Conservation (phyloP, 305 asterid genomes). For the Solanum hybrid region DNA sequence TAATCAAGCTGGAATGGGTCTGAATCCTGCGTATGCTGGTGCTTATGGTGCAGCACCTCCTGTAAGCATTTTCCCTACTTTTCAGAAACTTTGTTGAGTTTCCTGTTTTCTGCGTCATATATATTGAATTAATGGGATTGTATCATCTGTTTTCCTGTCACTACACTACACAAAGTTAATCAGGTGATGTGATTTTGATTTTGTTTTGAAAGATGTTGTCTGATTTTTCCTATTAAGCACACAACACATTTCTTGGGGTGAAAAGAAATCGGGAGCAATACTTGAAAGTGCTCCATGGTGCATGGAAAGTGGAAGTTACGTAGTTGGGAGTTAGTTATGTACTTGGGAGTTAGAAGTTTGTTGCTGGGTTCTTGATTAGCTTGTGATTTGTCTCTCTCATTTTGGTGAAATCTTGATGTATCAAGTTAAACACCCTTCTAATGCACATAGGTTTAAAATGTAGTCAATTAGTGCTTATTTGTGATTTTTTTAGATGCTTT, state of each 20-base stretch:
- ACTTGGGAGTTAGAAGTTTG: neutral
- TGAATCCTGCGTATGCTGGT: slow-evolving; percentile 57
- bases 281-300: neutral
- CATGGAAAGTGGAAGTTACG: neutral
- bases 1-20: slow-evolving; percentile 56
- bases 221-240: neutral
- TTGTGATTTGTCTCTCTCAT: neutral
- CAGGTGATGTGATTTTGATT: neutral
- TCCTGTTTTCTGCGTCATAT: neutral
- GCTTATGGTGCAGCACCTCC: slow-evolving; percentile 81
- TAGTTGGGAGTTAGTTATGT: neutral
- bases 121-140: neutral
- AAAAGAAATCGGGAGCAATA: neutral
- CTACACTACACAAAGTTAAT: neutral
- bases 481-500: neutral
- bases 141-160: neutral
- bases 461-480: neutral
- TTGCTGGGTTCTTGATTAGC: neutral
- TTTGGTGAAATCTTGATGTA: neutral
- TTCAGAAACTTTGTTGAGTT: neutral
- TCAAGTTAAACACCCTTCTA: neutral
- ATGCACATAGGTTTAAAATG: neutral
- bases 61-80: slow-evolving; percentile 40
- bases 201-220: neutral
- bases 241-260: neutral